Conservation (phyloP, 1,284 basidiomycete species). For the Boletus semigastroideus region DNA sequence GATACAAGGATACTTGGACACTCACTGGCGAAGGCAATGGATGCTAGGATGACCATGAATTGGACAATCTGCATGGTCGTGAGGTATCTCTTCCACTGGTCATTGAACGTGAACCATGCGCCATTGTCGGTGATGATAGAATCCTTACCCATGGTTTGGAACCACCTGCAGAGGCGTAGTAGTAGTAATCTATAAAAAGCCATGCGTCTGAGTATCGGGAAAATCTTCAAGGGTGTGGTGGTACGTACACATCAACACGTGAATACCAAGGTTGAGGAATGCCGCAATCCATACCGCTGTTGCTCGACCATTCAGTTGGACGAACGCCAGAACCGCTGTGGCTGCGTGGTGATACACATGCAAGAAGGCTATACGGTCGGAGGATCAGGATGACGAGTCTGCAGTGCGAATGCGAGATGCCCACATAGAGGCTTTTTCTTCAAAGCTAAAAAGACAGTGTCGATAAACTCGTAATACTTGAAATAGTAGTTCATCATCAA, state of each 20-base stretch:
- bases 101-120: background rate
- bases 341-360: conserved; percentile 98
- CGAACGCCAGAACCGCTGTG: conserved; percentile 89
- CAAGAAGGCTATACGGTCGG: conserved; percentile 68
- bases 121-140: background rate
- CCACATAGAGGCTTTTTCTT: conserved; percentile 94
- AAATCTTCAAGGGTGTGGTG: background rate
- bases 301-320: conserved; percentile 87
- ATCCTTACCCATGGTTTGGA: conserved; percentile 82
- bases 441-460: conserved; percentile 92
- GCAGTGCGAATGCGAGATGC: conserved; percentile 24
- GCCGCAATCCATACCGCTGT: conserved; percentile 94
- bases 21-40: conserved; percentile 11
- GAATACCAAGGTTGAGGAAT: conserved; percentile 86
- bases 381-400: background rate
- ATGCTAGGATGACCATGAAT: conserved; percentile 79
- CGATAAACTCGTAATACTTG: no score
- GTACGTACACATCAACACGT: conserved; percentile 93
- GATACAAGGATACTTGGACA: background rate
- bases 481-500: conserved; percentile 98
- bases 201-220: conserved; percentile 8
- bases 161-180: conserved; percentile 91
- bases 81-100: conserved; percentile 90
- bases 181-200: conserved; percentile 80
- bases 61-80: conserved; percentile 94